A percentile compares a stretch with the other conserved stretches of the same genome.
phyloP scores from a whole-genome alignment of 805 yeast species.

The Candida orba region DNA sequence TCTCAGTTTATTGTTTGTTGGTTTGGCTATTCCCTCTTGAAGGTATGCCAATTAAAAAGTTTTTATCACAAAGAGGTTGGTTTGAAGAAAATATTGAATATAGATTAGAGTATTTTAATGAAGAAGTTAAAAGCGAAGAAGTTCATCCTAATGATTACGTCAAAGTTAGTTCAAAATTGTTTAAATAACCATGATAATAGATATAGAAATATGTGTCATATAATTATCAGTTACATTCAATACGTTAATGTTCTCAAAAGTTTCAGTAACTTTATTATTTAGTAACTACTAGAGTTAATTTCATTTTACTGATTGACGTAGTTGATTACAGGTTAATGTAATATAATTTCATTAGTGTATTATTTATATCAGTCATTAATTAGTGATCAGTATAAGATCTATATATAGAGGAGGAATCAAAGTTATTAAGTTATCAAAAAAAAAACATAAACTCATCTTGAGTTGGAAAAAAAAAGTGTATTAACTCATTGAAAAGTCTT shows the following conservation, averaged over 20 bases:
- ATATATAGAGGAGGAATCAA: too few species aligned
- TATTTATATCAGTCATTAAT: conserved; percentile 4
- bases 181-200: neutral
- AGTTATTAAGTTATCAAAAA: neutral
- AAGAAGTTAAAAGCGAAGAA: conserved; percentile 9
- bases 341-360: neutral
- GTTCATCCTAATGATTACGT: conserved; percentile 16
- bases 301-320: too few species aligned
- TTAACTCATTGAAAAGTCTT: too few species aligned
- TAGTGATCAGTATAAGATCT: neutral
- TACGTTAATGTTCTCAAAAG: too few species aligned
- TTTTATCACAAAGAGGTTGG: conserved; percentile 46
- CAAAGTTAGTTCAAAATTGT: conserved; percentile 1
- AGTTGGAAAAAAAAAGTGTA: too few species aligned
- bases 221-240: too few species aligned
- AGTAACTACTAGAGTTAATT: too few species aligned
- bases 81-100: conserved; percentile 20
- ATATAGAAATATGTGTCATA: too few species aligned
- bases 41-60: conserved; percentile 35
- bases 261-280: too few species aligned
- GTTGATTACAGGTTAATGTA: too few species aligned
- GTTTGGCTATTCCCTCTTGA: conserved; percentile 45
- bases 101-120: conserved; percentile 11
- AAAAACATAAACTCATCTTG: neutral
- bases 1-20: conserved; percentile 45